Base-by-base conservation (phyloP, 495 filamentous ascomycete genomes). In the Aspergillus baeticus region DNA sequence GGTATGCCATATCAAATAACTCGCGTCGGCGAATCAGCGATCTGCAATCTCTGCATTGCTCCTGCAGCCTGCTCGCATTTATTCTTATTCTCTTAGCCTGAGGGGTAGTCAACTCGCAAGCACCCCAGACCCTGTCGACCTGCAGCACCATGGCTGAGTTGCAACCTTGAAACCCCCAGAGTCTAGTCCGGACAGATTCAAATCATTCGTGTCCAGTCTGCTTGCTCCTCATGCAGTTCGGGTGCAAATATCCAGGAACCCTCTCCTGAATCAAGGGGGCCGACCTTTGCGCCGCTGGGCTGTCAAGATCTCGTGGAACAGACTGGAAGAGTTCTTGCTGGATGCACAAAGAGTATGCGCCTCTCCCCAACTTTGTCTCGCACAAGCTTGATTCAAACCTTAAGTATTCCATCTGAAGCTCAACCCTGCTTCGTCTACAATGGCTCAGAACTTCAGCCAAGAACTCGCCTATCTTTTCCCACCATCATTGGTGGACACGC, bases 121-220 rank as follows among this genome's bases (percentile, higher is more conserved):
- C 39, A 52, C 57, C 61, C 61, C 46, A 44, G 61, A 63, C 61
- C 61, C 57, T 63, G 59, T 58, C 46, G 45, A 59, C 54, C 57
- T 55, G 52, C 56, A 59, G 56, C 17, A 38, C 51, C 52, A 54
- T 46, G 35, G 54, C 51, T 42, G 54, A 60, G 61, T 43, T 45
- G 57, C 54, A 57, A 54, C 34, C 45, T 37, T 51, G 22, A 46
- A 22, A 37, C 15, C 15, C 35, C 23, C 14, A 46, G 33, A 34
- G 47, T 31, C 38, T n/a, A 42, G n/a, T 31, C 29, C 46, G 26
- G 35, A 41, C 23, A 34, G 34, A 29, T 21, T 26, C 29, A 13
- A 50, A 26, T 18, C 35, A 41, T 51, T 43, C 22, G 37, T 53
- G 47, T 38, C 33, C 47, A 38, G 34, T 23, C 34, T 10, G 18